Evolutionary conservation across 1,284 basidiomycete species (phyloP).

Genomic region (Inonotus hispidus): DNA sequence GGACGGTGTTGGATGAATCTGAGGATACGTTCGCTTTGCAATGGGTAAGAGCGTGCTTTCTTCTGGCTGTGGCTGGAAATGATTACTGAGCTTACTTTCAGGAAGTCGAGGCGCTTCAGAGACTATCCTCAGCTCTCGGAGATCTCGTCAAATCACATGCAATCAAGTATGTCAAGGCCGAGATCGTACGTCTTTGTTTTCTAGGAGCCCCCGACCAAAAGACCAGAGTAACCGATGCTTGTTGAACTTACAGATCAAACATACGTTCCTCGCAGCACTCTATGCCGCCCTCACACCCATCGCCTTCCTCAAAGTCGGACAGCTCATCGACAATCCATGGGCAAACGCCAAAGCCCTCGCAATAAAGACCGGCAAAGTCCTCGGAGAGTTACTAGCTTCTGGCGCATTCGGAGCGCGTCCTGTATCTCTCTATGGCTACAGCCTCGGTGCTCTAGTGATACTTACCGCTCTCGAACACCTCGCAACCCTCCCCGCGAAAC

Average conservation of each 20-base stretch:
- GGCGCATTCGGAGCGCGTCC: slow-evolving; percentile 53
- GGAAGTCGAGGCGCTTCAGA: slow-evolving; percentile 51
- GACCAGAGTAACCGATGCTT: background rate
- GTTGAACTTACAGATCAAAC: slow-evolving; percentile 31
- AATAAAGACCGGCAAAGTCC: slow-evolving; percentile 48
- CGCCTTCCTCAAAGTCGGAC: slow-evolving; percentile 47
- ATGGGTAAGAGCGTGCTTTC: slow-evolving; percentile 39
- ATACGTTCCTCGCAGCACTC: slow-evolving; percentile 46
- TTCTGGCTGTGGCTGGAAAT: background rate
- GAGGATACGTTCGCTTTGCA: slow-evolving; percentile 51
- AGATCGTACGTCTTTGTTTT: slow-evolving; percentile 29
- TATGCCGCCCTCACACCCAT: slow-evolving; percentile 47
- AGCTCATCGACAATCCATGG: slow-evolving; percentile 59
- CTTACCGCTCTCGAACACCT: slow-evolving; percentile 42
- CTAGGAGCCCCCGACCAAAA: background rate
- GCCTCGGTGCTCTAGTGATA: slow-evolving; percentile 50
- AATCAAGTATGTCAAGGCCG: slow-evolving; percentile 43
- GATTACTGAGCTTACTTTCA: slow-evolving; percentile 21
- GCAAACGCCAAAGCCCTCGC: slow-evolving; percentile 49
- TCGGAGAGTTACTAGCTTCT: slow-evolving; percentile 46
- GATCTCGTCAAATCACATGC: slow-evolving; percentile 43
- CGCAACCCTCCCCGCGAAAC: slow-evolving; percentile 33
- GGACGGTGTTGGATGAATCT: slow-evolving; percentile 42
- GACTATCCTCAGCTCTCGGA: slow-evolving; percentile 43
- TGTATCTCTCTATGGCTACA: slow-evolving; percentile 51